A percentile compares a stretch with the other conserved stretches of the same genome.
Conservation (phyloP, 208 protist species). For the Wallacemonas collosoma region DNA sequence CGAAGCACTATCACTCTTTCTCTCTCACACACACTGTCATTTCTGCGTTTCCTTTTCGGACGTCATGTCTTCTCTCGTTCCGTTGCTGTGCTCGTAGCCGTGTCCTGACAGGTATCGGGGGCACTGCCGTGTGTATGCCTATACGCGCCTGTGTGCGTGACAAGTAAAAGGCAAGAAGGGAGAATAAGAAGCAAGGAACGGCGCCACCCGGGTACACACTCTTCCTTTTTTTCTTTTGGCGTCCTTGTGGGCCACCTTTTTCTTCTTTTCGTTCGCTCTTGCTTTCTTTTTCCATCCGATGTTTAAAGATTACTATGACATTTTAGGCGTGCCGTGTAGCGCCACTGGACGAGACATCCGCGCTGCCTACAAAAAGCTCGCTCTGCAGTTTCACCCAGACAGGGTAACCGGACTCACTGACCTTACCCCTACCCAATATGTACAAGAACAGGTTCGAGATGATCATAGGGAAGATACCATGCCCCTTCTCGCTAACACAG, state of each 20-base stretch:
- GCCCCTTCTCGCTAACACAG: neutral
- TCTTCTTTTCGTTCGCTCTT: neutral
- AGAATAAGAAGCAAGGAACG: too few species aligned
- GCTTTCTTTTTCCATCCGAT: conserved; percentile 27
- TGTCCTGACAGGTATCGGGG: too few species aligned
- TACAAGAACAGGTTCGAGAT: neutral
- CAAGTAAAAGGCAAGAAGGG: too few species aligned
- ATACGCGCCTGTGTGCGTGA: too few species aligned
- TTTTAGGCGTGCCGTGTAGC: conserved; percentile 53
- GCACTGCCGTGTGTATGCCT: too few species aligned
- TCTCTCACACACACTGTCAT: too few species aligned
- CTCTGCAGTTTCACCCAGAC: conserved; percentile 81
- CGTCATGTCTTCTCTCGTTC: too few species aligned
- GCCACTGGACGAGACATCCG: conserved; percentile 73
- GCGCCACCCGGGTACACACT: too few species aligned
- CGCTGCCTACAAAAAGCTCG: conserved; percentile 61
- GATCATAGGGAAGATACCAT: neutral
- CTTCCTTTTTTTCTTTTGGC: conserved; percentile 21
- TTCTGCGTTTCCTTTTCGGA: too few species aligned
- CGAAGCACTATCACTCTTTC: too few species aligned
- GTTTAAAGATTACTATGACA: conserved; percentile 88
- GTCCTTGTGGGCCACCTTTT: conserved; percentile 1
- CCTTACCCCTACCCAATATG: neutral
- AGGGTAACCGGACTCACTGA: neutral
- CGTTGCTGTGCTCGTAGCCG: too few species aligned